These are phyloP conservation scores for Ramaria sp. DNA, from an alignment of 768 basidiomycete species.

Conservation along the genomic window DNA sequence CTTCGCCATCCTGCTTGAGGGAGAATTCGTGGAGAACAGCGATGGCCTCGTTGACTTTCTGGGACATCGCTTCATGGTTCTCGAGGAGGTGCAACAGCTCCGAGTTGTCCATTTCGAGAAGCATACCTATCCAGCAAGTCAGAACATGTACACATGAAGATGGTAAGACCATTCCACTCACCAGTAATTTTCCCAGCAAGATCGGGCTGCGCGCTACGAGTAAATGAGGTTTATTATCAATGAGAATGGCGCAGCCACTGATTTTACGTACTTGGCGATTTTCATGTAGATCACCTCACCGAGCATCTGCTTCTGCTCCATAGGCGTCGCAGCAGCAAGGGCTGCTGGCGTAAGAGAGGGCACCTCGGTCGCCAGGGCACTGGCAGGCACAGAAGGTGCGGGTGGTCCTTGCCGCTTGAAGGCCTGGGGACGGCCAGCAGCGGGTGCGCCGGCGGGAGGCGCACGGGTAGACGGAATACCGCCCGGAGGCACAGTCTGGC, in stretches of 20 bases:
- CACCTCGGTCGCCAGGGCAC: slow-evolving; percentile 36
- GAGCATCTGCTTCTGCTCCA: slow-evolving; percentile 98
- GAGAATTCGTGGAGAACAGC: slow-evolving; percentile 80
- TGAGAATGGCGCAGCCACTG: slow-evolving; percentile 4
- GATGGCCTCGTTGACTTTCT: slow-evolving; percentile 90
- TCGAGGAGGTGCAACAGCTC: slow-evolving; percentile 89
- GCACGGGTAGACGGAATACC: slow-evolving; percentile 32
- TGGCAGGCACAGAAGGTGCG: slow-evolving; percentile 20
- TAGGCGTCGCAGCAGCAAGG: slow-evolving; percentile 47
- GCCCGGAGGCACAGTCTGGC: slow-evolving; percentile 28
- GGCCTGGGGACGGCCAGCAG: slow-evolving; percentile 25
- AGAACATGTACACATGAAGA: slow-evolving; percentile 8
- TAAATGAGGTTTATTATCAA: slow-evolving; percentile 6
- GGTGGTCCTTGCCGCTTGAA: slow-evolving; percentile 25
- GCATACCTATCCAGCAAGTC: slow-evolving; percentile 38
- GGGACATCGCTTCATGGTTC: slow-evolving; percentile 65
- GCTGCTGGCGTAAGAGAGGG: slow-evolving; percentile 52
- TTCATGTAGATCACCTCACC: slow-evolving; percentile 95
- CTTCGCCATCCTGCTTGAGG: slow-evolving; percentile 22
- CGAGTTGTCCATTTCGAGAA: slow-evolving; percentile 96
- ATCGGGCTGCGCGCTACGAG: slow-evolving; percentile 67
- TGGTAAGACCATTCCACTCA: not conserved
- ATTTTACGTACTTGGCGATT: slow-evolving; percentile 57
- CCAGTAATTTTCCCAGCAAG: slow-evolving; percentile 98
- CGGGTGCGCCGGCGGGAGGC: slow-evolving; percentile 34